Conservation (phyloP, 805 yeast species). For the Lipomyces japonicus region DNA sequence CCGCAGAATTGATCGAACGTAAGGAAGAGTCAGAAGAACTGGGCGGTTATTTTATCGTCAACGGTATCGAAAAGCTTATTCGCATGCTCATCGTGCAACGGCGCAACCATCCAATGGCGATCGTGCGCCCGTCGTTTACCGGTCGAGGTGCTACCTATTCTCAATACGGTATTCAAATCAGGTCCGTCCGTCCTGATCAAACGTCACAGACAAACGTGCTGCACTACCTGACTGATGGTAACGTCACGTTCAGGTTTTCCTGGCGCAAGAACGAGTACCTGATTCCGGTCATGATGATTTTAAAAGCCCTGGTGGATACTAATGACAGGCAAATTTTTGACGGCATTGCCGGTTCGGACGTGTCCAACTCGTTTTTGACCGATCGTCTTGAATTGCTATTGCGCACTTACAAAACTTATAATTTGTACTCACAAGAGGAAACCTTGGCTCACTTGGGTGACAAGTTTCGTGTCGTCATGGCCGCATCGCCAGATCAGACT, state of each 20-base stretch:
- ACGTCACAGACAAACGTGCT: constrained; percentile 96
- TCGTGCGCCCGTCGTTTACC: constrained; percentile 88
- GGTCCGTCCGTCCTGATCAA: constrained; percentile 94
- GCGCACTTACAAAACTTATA: constrained; percentile 80
- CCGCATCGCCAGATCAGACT: constrained; percentile 79
- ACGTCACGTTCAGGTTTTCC: constrained; percentile 91
- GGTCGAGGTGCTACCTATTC: constrained; percentile 92
- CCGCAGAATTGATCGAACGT: constrained; percentile 68
- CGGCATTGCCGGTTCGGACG: constrained; percentile 89
- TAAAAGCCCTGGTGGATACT: constrained; percentile 85
- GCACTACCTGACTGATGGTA: constrained; percentile 93
- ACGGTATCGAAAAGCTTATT: constrained; percentile 93
- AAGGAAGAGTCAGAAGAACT: constrained; percentile 93
- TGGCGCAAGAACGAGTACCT: constrained; percentile 96
- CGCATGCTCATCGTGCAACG: constrained; percentile 98
- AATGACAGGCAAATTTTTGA: constrained; percentile 94
- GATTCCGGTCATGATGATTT: constrained; percentile 87
- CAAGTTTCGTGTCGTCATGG: constrained; percentile 90
- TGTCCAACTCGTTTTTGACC: constrained; percentile 84
- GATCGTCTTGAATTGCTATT: constrained; percentile 94
- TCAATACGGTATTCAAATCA: constrained; percentile 86
- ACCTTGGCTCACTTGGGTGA: constrained; percentile 94
- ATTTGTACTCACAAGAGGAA: constrained; percentile 73
- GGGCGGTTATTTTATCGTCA: constrained; percentile 94
- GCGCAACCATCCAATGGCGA: constrained; percentile 97